A percentile compares a stretch with the other conserved stretches of the same genome.
These are phyloP conservation scores for Saccharomyces pastorianus DNA, from an alignment of 1,139 yeast species.

Conservation along the genomic window DNA sequence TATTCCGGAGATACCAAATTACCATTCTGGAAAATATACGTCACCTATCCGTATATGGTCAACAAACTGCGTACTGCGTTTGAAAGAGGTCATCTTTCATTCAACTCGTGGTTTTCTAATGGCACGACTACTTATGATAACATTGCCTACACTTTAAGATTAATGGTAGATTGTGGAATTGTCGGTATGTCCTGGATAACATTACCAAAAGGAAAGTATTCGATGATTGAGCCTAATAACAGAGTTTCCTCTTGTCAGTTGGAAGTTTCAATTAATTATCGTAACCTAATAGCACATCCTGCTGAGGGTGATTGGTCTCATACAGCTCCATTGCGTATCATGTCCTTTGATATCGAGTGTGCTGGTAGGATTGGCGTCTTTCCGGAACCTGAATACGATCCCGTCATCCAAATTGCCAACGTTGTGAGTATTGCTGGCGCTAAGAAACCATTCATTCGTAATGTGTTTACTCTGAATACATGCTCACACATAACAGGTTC, in stretches of 20 bases:
- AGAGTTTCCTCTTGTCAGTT: constrained; percentile 74
- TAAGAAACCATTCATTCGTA: constrained; percentile 78
- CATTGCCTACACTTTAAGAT: constrained; percentile 71
- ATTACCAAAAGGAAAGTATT: constrained; percentile 67
- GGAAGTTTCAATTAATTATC: constrained; percentile 65
- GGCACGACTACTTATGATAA: constrained; percentile 76
- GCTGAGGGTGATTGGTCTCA: constrained; percentile 92
- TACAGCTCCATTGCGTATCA: constrained; percentile 86
- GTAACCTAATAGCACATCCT: constrained; percentile 66
- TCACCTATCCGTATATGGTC: constrained; percentile 57
- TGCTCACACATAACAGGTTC: constrained; percentile 94
- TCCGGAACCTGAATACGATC: constrained; percentile 90
- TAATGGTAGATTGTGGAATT: constrained; percentile 86
- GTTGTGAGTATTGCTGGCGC: constrained; percentile 76
- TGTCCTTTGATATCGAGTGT: constrained; percentile 96
- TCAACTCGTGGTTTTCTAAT: constrained; percentile 51
- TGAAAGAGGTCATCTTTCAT: constrained; percentile 75
- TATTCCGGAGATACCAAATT: constrained; percentile 69
- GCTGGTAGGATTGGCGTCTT: constrained; percentile 95
- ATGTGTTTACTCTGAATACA: constrained; percentile 86
- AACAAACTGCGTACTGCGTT: constrained; percentile 66
- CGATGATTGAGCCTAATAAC: constrained; percentile 34
- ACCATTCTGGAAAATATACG: constrained; percentile 70
- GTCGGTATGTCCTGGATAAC: constrained; percentile 98
- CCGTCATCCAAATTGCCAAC: constrained; percentile 94